Evolutionary conservation across 73 alveolate species (phyloP), one percentile per base, ranked within the genome.

Genomic region (Paramecium caudatum): DNA sequence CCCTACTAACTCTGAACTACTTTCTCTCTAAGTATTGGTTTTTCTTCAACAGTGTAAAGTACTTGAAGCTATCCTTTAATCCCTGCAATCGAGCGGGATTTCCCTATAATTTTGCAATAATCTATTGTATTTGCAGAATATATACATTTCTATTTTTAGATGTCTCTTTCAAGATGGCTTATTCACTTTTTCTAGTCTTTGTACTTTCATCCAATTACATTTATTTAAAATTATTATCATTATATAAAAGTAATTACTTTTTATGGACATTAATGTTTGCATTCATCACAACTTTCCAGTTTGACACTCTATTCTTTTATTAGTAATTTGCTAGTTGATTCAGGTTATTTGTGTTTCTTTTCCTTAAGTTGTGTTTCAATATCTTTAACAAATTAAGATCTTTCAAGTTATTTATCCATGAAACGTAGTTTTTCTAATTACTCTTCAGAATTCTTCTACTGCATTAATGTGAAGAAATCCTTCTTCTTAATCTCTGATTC

Each of bases 21-120:
- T 94, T 96, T 41, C 99, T 82, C 81, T 94, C 97, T 33, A 94
- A 61, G 81, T 90, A 96, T 33, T 91, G 85, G 82, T 91, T 94
- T 85, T 95, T 92, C 91, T 96, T 96, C 36, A 96, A 92, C 16
- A 96, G 96, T 13, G 69, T 68, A 82, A 92, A 96, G 81, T 82
- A 91, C 36, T 91, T 91, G 19, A 65, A 68, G 62, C 91, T 46
- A 84, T 65, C 83, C 39, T 65, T 65, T 49, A 65, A 65, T n/a
- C 83, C 83, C 17, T 65, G 39, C 48, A 65, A 36, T 33, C 83
- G 9, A 25, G 83, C 83, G 39, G 83, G 83, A 65, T 65, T 65
- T 13, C 83, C 83, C 34, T 65, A 15, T 36, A 65, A 36, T 65
- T 65, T 65, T 25, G 83, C 27, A 65, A 65, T 43, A 17, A 65